phyloP scores from a whole-genome alignment of 345 rosid species.

The Camelina hispida region DNA sequence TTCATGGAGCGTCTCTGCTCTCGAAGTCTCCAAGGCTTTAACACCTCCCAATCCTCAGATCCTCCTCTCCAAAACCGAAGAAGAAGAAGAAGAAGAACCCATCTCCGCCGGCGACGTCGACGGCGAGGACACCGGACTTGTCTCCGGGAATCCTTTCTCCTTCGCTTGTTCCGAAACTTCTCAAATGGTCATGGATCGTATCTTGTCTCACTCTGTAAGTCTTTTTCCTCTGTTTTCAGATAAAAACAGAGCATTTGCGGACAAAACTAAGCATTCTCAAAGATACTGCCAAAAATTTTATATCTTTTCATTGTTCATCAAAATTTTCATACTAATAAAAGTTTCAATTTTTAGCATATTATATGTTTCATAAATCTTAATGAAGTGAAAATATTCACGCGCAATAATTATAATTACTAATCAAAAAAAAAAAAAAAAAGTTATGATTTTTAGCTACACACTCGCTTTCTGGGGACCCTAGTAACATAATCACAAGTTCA shows the following conservation, averaged over 20 bases:
- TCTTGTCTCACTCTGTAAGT: slow-evolving; percentile 98
- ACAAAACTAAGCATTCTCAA: slow-evolving; percentile 31
- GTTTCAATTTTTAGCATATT: not conserved
- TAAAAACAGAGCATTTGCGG: slow-evolving; percentile 41
- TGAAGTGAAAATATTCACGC: slow-evolving; percentile 25
- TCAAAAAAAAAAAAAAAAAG: not conserved
- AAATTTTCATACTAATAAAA: not conserved
- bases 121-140: slow-evolving; percentile 59
- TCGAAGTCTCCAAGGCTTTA: slow-evolving; percentile 77
- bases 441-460: slow-evolving; percentile 20
- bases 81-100: slow-evolving; percentile 32
- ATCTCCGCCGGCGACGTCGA: not conserved
- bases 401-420: slow-evolving; percentile 40
- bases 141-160: slow-evolving; percentile 89
- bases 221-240: slow-evolving; percentile 5
- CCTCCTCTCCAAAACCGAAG: slow-evolving; percentile 67
- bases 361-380: slow-evolving; percentile 13
- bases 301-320: not conserved
- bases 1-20: slow-evolving; percentile 94
- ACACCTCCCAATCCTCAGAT: slow-evolving; percentile 60
- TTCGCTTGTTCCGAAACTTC: slow-evolving; percentile 96
- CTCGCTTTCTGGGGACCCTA: slow-evolving; percentile 46
- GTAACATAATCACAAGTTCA: slow-evolving; percentile 30
- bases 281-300: slow-evolving; percentile 20
- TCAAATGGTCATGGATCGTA: slow-evolving; percentile 97